Evolutionary conservation across 345 rosid genomes (phyloP).

Genomic region (Eucalyptus decipiens): DNA sequence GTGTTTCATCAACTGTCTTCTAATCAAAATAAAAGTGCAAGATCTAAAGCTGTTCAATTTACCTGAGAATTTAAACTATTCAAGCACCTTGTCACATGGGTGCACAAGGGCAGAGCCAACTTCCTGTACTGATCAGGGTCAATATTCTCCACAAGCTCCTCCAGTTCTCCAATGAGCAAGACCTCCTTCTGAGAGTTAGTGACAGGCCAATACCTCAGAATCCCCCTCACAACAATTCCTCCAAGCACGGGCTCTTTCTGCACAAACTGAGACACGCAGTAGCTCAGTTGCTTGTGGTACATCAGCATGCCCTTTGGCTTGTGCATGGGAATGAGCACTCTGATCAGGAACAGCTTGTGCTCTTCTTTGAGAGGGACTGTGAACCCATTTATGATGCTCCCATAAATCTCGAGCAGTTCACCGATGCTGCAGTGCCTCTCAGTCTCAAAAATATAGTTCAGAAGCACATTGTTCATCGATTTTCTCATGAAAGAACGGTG

Average conservation of each 20-base stretch:
- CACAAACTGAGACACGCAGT: conserved; percentile 46
- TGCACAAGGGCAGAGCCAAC: conserved; percentile 40
- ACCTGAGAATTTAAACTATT: conserved; percentile 60
- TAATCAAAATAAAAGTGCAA: not conserved
- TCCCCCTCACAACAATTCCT: conserved; percentile 30
- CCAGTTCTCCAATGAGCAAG: conserved; percentile 41
- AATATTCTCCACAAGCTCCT: conserved; percentile 42
- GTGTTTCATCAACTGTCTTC: not conserved
- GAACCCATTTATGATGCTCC: conserved; percentile 58
- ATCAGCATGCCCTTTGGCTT: conserved; percentile 30
- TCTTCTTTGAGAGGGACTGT: conserved; percentile 52
- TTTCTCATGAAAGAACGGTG: conserved; percentile 47
- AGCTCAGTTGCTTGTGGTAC: conserved; percentile 38
- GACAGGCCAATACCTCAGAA: conserved; percentile 53
- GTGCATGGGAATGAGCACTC: conserved; percentile 55
- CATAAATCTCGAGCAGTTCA: conserved; percentile 54
- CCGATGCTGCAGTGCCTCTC: conserved; percentile 42
- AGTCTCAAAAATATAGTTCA: conserved; percentile 24
- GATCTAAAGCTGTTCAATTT: not conserved
- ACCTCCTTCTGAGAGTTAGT: conserved; percentile 48
- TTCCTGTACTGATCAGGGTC: conserved; percentile 48
- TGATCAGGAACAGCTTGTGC: conserved; percentile 51
- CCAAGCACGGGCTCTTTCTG: conserved; percentile 53
- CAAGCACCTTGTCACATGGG: conserved; percentile 26
- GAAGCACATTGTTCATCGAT: conserved; percentile 41